phyloP scores from a whole-genome alignment of 306 rosid genomes.

The Cicer pinnatifidum region DNA sequence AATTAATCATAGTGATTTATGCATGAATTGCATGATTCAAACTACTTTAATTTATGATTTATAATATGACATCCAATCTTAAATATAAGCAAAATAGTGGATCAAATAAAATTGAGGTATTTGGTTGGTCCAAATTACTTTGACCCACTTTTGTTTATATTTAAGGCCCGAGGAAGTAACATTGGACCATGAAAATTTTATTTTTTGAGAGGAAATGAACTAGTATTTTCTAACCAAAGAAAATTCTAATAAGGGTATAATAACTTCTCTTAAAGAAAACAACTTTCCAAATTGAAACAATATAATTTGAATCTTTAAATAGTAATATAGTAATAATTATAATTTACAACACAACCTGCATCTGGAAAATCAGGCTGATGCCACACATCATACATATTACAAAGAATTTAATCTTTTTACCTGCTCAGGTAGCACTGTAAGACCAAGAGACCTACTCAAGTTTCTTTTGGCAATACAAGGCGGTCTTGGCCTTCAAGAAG shows the following conservation, averaged over 20 bases:
- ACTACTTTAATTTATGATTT: too few relatives aligned
- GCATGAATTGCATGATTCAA: too few relatives aligned
- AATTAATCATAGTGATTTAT: too few relatives aligned
- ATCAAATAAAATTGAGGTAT: too few relatives aligned
- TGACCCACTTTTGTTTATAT: too few relatives aligned
- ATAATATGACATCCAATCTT: too few relatives aligned
- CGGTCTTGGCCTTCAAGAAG: slow-evolving; percentile 84
- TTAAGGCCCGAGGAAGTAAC: too few relatives aligned
- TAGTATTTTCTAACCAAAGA: background rate
- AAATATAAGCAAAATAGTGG: too few relatives aligned
- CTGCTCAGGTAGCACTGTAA: slow-evolving; percentile 12
- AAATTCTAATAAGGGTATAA: background rate
- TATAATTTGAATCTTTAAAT: background rate
- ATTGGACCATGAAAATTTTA: too few relatives aligned
- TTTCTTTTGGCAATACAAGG: slow-evolving; percentile 69
- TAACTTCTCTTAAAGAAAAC: background rate
- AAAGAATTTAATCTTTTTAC: slow-evolving; percentile 54
- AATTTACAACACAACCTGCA: slow-evolving; percentile 58
- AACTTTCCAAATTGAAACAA: background rate
- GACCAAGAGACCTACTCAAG: slow-evolving; percentile 46
- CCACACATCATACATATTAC: slow-evolving; percentile 31
- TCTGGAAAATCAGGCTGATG: slow-evolving; percentile 56
- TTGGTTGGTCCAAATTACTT: too few relatives aligned
- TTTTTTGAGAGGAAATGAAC: too few relatives aligned
- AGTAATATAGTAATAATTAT: background rate